Base-by-base conservation (phyloP, 1,139 yeast species). In the Pichia sp. region DNA sequence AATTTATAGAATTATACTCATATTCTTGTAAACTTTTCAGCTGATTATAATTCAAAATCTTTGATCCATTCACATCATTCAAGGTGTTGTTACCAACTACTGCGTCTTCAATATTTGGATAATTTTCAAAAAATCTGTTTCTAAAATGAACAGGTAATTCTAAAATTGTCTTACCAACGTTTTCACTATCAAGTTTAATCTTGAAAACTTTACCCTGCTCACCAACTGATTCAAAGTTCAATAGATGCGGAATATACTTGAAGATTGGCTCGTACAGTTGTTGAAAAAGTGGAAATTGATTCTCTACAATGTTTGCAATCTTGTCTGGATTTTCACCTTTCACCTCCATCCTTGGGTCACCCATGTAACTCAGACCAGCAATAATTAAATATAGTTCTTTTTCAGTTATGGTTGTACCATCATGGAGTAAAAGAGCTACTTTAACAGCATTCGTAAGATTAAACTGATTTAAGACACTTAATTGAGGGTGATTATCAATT, bases 271-370 rank as follows among this genome's bases (percentile, higher is more conserved):
- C 66, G 59, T 91, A 91, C 52, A 91, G 73, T 45, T 66, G 65
- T 44, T 79, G 72, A 63, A 91, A 91, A 47, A 76, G 72, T 18
- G 64, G 63, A 50, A 74, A 73, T 62, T 93, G 96, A 57, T 84
- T 83, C 21, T 66, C 62, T 6, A 91, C 97, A 47, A 91, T 91
- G 59, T 93, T 91, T 40, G 69, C 68, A 24, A 89, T 84, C 61
- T 91, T 91, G 54, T 81, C 71, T 9, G 97, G 96, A 60, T 91
- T 85, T 61, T 91, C 98, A 5, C 91, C 95, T 3, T 95, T 95
- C 35, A 88, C 68, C 34, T 73, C 67, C 77, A 88, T 83, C 50
- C 99, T 72, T 28, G 89, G 81, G 59, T 91, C 99, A 14, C 98
- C 98, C 61, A 80, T 64, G 59, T 91, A 93, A 18, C 96, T 84